Conservation (phyloP, 176 grass and related monocot genomes). For the Lolium multiflorum region DNA sequence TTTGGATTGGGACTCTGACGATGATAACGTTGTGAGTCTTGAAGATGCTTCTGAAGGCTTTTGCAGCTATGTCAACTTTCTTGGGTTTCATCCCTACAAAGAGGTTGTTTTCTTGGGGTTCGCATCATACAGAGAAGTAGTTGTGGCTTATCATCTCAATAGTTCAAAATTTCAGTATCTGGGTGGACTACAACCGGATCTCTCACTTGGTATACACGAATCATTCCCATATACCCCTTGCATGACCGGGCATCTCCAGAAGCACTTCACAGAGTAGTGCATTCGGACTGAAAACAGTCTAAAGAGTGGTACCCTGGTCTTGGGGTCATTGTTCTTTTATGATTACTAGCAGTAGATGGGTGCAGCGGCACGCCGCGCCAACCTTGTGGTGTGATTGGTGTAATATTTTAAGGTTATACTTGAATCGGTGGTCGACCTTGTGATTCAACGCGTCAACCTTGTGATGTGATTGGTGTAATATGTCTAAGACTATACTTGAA, state of each 20-base stretch:
- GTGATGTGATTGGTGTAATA: too few species aligned
- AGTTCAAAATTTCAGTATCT: constrained; percentile 32
- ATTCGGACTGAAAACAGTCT: background rate
- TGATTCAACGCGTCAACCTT: too few species aligned
- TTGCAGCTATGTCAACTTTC: background rate
- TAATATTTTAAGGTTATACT: too few species aligned
- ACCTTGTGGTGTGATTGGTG: too few species aligned
- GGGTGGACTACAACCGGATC: background rate
- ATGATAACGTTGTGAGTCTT: too few species aligned
- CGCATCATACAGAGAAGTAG: background rate
- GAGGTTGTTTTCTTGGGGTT: constrained; percentile 18
- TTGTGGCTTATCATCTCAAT: constrained; percentile 34
- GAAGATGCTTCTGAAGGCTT: too few species aligned
- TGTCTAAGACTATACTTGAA: too few species aligned
- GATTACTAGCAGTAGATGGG: too few species aligned
- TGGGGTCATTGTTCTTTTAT: background rate
- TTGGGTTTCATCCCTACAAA: constrained; percentile 33
- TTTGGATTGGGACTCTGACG: too few species aligned
- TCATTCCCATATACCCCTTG: constrained; percentile 23
- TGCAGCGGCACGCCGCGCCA: too few species aligned
- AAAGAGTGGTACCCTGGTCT: background rate
- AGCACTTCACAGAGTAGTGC: background rate
- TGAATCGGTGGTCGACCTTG: too few species aligned
- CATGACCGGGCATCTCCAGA: background rate
- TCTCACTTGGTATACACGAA: background rate